These are phyloP conservation scores for Cercospora sesami DNA, from an alignment of 2,329 filamentous ascomycete genomes.

Conservation along the genomic window DNA sequence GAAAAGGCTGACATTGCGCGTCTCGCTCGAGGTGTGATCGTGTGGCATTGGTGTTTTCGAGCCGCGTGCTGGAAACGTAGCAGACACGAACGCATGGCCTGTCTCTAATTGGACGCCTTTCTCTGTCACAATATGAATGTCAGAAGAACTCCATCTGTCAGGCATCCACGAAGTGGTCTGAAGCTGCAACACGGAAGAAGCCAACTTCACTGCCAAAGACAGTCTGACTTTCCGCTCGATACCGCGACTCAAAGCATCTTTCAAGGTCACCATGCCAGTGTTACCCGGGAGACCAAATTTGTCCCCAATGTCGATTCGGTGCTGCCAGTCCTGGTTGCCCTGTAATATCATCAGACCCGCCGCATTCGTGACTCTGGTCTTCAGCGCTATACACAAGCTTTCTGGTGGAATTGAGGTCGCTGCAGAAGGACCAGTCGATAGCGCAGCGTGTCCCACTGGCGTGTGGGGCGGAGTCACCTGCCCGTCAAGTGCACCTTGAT, in stretches of 20 bases:
- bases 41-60: not conserved
- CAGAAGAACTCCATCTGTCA: not conserved
- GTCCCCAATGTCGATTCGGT: not conserved
- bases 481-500: too few species aligned
- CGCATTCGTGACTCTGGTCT: not conserved
- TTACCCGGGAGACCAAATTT: not conserved
- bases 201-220: not conserved
- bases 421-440: too few species aligned
- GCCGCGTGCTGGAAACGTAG: not conserved
- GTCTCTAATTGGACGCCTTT: not conserved
- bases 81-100: not conserved
- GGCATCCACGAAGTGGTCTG: not conserved
- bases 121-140: not conserved
- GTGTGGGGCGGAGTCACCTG: too few species aligned
- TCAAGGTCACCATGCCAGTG: not conserved
- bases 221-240: not conserved
- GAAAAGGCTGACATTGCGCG: not conserved
- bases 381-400: not conserved
- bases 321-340: not conserved
- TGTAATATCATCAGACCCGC: not conserved
- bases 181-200: not conserved
- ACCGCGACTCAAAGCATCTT: not conserved
- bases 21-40: too few species aligned
- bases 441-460: too few species aligned
- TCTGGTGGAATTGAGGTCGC: too few species aligned